Evolutionary conservation across 768 basidiomycete genomes (phyloP).

Genomic region (Paxillus ammoniavirescens): DNA sequence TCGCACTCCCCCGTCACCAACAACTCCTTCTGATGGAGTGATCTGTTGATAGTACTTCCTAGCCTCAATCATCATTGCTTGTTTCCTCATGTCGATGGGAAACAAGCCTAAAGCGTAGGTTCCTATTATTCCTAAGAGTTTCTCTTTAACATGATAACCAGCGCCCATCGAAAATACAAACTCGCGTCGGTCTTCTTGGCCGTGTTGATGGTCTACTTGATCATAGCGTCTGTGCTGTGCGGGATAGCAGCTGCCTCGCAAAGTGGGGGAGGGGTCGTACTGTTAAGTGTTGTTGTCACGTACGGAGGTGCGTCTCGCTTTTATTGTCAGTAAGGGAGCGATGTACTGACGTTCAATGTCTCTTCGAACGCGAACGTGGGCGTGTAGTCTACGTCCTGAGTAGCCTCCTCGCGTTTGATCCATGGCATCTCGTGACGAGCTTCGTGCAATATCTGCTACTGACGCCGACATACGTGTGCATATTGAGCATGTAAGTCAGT

Average conservation of each 20-base stretch:
- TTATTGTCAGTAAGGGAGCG: not conserved
- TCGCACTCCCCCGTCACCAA: not conserved
- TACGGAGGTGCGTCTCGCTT: slow-evolving; percentile 61
- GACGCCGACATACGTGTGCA: slow-evolving; percentile 77
- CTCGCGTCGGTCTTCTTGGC: slow-evolving; percentile 71
- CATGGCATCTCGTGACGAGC: slow-evolving; percentile 95
- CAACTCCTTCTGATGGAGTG: not conserved
- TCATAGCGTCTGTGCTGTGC: slow-evolving; percentile 80
- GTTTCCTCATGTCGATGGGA: slow-evolving; percentile 94
- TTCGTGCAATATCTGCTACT: slow-evolving; percentile 87
- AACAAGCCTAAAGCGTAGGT: slow-evolving; percentile 83
- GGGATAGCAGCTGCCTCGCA: slow-evolving; percentile 68
- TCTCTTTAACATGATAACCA: slow-evolving; percentile 6
- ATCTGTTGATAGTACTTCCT: slow-evolving; percentile 62
- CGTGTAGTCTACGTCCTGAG: slow-evolving; percentile 69
- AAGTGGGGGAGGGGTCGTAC: slow-evolving; percentile 66
- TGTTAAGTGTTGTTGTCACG: slow-evolving; percentile 83
- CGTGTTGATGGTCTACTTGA: slow-evolving; percentile 78
- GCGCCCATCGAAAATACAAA: slow-evolving; percentile 66
- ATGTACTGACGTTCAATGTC: not conserved
- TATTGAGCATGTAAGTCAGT: slow-evolving; percentile 66
- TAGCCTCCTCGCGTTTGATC: slow-evolving; percentile 84
- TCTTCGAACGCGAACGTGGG: not conserved
- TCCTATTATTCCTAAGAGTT: not conserved
- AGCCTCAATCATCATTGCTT: slow-evolving; percentile 81